Conservation (phyloP, 768 basidiomycete genomes). For the Psilocybe subaeruginosa region DNA sequence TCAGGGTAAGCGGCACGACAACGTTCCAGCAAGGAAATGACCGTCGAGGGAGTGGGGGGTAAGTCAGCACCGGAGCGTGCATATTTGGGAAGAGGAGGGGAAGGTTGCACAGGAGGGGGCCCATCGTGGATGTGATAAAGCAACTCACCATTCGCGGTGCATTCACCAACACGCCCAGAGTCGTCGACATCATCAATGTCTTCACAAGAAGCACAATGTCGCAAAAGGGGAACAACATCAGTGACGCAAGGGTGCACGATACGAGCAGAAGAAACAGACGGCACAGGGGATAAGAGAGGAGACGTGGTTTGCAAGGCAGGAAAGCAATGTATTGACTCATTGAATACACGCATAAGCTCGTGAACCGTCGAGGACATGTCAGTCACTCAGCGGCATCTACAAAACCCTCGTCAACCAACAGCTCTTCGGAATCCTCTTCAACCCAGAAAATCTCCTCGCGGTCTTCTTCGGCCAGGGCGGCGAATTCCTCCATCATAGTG, state of each 20-base stretch:
- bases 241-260: too few relatives aligned
- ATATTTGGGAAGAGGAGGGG: too few relatives aligned
- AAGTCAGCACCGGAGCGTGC: background rate
- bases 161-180: too few relatives aligned
- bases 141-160: too few relatives aligned
- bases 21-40: background rate
- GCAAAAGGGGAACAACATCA: too few relatives aligned
- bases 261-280: too few relatives aligned
- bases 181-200: too few relatives aligned
- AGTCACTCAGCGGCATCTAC: conserved; percentile 9
- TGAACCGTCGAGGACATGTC: conserved; percentile 4
- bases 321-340: background rate
- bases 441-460: background rate
- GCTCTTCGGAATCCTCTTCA: background rate
- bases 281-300: background rate
- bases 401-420: conserved; percentile 4
- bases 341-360: background rate
- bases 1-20: background rate
- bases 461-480: background rate
- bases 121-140: too few relatives aligned
- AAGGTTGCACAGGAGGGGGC: background rate
- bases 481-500: background rate
- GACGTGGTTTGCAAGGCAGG: background rate
- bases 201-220: too few relatives aligned
- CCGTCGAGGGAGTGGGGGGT: background rate